phyloP scores from a whole-genome alignment of 352 stramenopile species.

The Phytophthora sojae region DNA sequence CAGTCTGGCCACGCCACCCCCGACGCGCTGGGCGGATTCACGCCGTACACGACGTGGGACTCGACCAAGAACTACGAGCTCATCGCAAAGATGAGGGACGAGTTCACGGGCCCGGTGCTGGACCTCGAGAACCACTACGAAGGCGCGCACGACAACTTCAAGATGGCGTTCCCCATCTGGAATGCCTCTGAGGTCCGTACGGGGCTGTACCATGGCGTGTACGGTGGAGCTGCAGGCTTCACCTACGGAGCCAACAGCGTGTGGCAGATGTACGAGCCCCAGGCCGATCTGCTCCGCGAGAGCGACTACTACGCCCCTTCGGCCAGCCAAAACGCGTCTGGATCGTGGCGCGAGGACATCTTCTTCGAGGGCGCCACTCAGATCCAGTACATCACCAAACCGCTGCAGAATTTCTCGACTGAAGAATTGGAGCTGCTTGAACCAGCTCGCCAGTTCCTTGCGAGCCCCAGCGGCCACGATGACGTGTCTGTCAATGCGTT shows the following conservation, averaged over 20 bases:
- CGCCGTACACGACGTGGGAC: slow-evolving; percentile 6
- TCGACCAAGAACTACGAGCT: slow-evolving; percentile 32
- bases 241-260: slow-evolving; percentile 36
- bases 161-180: slow-evolving; percentile 11
- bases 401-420: slow-evolving; percentile 18
- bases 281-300: slow-evolving; percentile 12
- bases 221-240: slow-evolving; percentile 25
- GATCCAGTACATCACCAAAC: slow-evolving; percentile 24
- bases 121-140: slow-evolving; percentile 38
- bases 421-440: slow-evolving; percentile 19
- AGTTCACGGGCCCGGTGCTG: slow-evolving; percentile 25
- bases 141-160: slow-evolving; percentile 26
- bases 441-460: slow-evolving; percentile 17
- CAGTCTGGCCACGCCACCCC: slow-evolving; percentile 23
- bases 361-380: slow-evolving; percentile 24
- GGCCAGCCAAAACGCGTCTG: slow-evolving; percentile 20
- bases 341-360: slow-evolving; percentile 30
- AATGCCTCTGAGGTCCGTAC: slow-evolving; percentile 30
- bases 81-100: slow-evolving; percentile 19
- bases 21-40: slow-evolving; percentile 2
- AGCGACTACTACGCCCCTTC: slow-evolving; percentile 27
- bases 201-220: slow-evolving; percentile 33
- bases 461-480: slow-evolving; percentile 5
- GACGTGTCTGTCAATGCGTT: slow-evolving; percentile 20
- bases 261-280: slow-evolving; percentile 37